Percentiles rank a stretch among this genome's conserved stretches.
Conservation (phyloP, 106 monocot genomes). For the Dioscorea alata region DNA sequence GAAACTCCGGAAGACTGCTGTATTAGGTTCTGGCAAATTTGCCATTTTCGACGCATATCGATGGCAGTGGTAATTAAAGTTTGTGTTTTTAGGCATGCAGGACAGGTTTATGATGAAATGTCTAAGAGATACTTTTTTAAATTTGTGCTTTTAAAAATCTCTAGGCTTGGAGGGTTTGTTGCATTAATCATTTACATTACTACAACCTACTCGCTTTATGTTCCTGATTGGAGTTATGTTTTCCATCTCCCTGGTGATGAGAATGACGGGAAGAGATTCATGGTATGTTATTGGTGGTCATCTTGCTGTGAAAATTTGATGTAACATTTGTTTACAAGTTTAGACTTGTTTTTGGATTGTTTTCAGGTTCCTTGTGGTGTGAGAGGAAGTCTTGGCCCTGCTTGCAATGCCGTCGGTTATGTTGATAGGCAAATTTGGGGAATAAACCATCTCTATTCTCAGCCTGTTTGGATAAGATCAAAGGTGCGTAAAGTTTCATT, state of each 20-base stretch:
- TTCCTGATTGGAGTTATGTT: conserved; percentile 4
- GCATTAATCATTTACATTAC: not conserved
- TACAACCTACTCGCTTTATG: conserved; percentile 2
- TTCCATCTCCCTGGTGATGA: not conserved
- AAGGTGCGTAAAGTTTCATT: not conserved
- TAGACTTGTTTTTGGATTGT: not conserved
- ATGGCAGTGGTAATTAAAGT: conserved; percentile 17
- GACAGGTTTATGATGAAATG: not conserved
- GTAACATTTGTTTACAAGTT: not conserved
- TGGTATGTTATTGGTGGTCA: not conserved
- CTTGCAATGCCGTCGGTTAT: conserved; percentile 40
- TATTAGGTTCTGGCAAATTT: not conserved
- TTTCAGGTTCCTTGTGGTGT: conserved; percentile 47
- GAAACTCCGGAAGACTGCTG: conserved; percentile 6
- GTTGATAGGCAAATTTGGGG: conserved; percentile 38
- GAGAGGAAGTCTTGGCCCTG: conserved; percentile 29
- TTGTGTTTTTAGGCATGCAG: not conserved
- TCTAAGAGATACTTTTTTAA: not conserved
- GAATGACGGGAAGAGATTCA: conserved; percentile 30
- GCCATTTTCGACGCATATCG: conserved; percentile 16
- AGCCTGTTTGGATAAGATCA: conserved; percentile 30
- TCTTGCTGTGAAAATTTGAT: not conserved
- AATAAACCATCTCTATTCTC: conserved; percentile 29
- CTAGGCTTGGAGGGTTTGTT: conserved; percentile 1
- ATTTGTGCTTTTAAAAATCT: not conserved